Evolutionary conservation across 495 filamentous ascomycete genomes (phyloP).

Genomic region (Cudoniella acicularis): DNA sequence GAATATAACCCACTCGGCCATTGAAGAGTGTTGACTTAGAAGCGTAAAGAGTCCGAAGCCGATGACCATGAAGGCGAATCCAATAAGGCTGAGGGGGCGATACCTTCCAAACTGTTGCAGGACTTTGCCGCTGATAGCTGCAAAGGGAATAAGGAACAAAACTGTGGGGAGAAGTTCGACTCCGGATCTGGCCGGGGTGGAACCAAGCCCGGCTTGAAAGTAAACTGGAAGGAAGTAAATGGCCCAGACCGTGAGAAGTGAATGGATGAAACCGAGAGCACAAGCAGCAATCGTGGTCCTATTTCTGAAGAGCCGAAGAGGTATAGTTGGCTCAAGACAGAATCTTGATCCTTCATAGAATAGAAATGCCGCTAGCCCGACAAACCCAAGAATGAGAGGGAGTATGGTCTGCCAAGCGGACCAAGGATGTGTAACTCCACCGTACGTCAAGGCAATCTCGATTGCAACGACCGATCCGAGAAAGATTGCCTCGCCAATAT

Average conservation of each 20-base stretch:
- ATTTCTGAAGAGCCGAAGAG: constrained; percentile 19
- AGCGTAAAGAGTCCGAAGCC: constrained; percentile 41
- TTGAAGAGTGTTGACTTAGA: constrained; percentile 25
- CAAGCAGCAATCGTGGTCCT: constrained; percentile 4
- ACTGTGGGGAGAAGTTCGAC: constrained; percentile 36
- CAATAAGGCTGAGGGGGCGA: constrained; percentile 37
- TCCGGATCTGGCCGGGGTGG: constrained; percentile 32
- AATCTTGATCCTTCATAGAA: constrained; percentile 35
- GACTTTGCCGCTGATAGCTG: constrained; percentile 28
- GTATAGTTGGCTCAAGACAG: constrained; percentile 17
- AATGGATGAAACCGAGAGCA: not conserved
- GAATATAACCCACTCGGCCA: constrained; percentile 19
- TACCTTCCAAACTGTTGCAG: constrained; percentile 43
- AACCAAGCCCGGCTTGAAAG: constrained; percentile 38
- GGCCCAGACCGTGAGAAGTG: not conserved
- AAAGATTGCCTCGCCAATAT: constrained; percentile 54
- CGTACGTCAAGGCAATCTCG: constrained; percentile 50
- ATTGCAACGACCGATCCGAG: constrained; percentile 38
- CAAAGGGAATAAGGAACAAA: constrained; percentile 30
- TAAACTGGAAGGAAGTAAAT: constrained; percentile 47
- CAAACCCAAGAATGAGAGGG: constrained; percentile 48
- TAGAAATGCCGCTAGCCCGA: constrained; percentile 36
- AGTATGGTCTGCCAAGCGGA: constrained; percentile 47
- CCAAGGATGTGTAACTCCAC: constrained; percentile 50
- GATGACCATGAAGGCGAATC: constrained; percentile 36